Base-by-base conservation (phyloP, 2,329 filamentous ascomycete species). In the Fusarium sp. region DNA sequence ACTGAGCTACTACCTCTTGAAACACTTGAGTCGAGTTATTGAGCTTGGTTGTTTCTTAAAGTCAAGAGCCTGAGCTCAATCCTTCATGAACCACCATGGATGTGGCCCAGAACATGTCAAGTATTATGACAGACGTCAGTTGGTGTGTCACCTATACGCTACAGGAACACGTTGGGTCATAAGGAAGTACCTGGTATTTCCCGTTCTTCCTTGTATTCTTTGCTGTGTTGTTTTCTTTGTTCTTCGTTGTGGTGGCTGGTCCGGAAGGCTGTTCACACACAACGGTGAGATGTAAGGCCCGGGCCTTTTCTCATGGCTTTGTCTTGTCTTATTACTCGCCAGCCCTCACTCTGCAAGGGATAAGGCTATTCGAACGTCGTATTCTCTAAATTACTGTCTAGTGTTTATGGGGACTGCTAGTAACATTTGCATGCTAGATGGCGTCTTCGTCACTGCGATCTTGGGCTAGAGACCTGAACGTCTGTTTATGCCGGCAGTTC, bases 341-440 rank as follows among this genome's bases (percentile, higher is more conserved):
- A 15, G 14, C 26, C 36, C 22, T 24, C 26, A 22, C 19, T 7
- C 15, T 46, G 26, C 52, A 11, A 44, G 36, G 38, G 22, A 33
- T n/a, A 11, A 38, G 22, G 14, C 40, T 60, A 10, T 43, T 28
- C 22, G 5, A n/a, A 24, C 22, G 24, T 42, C 36, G 59, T 19
- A 15, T 28, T 51, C 19, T 39, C 28, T 7, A 17, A 5, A 17
- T 63, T n/a, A 5, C 22, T 13, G 9, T 31, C 38, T 28, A n/a
- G 22, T 31, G 15, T 39, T 39, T n/a, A 21, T 19, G 10, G n/a
- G 22, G 21, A 19, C 39, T 52, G 31, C 58, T 24, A 33, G 51
- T 34, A 14, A 40, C 17, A 31, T 11, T 65, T 66, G 22, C 62
- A 64, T 69, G 6, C 40, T 34, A 36, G 42, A 22, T 28, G 21